A percentile compares a stretch with the other conserved stretches of the same genome.
phyloP scores from a whole-genome alignment of 176 grass and related monocot genomes.

The Oryza glaberrima region DNA sequence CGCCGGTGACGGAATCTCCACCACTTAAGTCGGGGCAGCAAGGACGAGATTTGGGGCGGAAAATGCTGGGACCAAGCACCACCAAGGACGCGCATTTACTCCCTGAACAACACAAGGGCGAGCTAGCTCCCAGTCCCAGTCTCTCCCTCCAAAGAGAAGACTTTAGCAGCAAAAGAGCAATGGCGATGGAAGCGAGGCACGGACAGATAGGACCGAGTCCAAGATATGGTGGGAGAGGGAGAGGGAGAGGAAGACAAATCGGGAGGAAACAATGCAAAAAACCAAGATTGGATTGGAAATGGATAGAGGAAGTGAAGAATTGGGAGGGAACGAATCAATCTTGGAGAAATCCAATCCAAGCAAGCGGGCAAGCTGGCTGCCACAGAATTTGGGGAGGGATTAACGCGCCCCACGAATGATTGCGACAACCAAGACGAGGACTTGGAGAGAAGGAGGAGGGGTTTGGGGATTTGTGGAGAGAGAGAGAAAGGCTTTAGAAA shows the following conservation, averaged over 20 bases:
- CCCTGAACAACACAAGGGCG: not conserved
- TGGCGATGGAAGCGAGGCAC: constrained; percentile 31
- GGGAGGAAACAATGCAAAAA: not conserved
- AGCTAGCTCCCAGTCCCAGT: not conserved
- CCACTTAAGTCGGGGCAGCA: constrained; percentile 20
- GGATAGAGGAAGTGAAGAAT: not conserved
- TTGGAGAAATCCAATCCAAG: constrained; percentile 21
- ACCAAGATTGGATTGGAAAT: not conserved
- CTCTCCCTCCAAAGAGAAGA: not conserved
- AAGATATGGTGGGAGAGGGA: not conserved
- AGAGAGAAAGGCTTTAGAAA: not conserved
- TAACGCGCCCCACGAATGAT: constrained; percentile 41
- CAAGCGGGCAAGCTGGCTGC: not conserved
- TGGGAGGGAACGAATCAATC: constrained; percentile 16
- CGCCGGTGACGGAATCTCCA: not conserved
- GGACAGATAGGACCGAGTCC: not conserved
- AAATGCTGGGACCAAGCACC: constrained; percentile 3
- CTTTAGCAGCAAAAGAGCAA: not conserved
- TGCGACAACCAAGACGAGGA: constrained; percentile 15
- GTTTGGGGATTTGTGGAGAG: constrained; percentile 10
- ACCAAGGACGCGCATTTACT: constrained; percentile 47
- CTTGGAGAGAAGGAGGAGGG: not conserved
- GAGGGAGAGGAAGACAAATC: not conserved
- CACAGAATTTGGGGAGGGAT: not conserved
- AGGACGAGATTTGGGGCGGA: constrained; percentile 42